Percentiles rank a stretch among this genome's conserved stretches.
phyloP scores from a whole-genome alignment of 352 stramenopile species.

The Phytopythium ostracodes region DNA sequence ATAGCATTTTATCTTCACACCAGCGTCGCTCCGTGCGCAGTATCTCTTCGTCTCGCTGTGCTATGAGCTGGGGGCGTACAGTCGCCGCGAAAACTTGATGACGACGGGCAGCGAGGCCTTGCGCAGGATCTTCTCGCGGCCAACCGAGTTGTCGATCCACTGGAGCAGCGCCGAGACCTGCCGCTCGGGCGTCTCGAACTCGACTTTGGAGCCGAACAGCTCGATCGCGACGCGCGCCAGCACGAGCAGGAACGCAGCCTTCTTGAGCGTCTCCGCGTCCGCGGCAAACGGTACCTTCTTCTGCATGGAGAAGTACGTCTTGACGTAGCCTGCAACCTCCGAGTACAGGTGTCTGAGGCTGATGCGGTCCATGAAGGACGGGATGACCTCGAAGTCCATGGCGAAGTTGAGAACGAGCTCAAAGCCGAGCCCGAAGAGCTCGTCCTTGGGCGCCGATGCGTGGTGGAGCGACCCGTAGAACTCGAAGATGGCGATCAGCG shows the following conservation, averaged over 20 bases:
- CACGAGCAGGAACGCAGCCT: slow-evolving; percentile 63
- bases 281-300: slow-evolving; percentile 48
- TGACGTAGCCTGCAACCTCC: slow-evolving; percentile 52
- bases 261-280: slow-evolving; percentile 66
- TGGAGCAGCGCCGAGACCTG: slow-evolving; percentile 71
- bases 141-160: slow-evolving; percentile 72
- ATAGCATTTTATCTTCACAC: neutral
- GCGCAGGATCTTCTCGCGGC: slow-evolving; percentile 63
- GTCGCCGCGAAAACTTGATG: slow-evolving; percentile 69
- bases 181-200: slow-evolving; percentile 69
- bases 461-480: slow-evolving; percentile 65
- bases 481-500: slow-evolving; percentile 62
- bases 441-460: slow-evolving; percentile 29
- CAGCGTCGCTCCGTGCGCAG: too few relatives aligned
- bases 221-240: slow-evolving; percentile 66
- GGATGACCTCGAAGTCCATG: slow-evolving; percentile 79
- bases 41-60: neutral
- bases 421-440: slow-evolving; percentile 57
- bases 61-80: slow-evolving; percentile 29
- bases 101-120: slow-evolving; percentile 60
- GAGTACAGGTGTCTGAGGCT: slow-evolving; percentile 71
- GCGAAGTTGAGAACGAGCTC: slow-evolving; percentile 66
- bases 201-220: slow-evolving; percentile 50
- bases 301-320: slow-evolving; percentile 53
- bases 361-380: slow-evolving; percentile 74